Percentiles rank a stretch among this genome's conserved stretches.
These are phyloP conservation scores for Parastagonospora avenae DNA, from an alignment of 2,329 filamentous ascomycete genomes.

Conservation along the genomic window DNA sequence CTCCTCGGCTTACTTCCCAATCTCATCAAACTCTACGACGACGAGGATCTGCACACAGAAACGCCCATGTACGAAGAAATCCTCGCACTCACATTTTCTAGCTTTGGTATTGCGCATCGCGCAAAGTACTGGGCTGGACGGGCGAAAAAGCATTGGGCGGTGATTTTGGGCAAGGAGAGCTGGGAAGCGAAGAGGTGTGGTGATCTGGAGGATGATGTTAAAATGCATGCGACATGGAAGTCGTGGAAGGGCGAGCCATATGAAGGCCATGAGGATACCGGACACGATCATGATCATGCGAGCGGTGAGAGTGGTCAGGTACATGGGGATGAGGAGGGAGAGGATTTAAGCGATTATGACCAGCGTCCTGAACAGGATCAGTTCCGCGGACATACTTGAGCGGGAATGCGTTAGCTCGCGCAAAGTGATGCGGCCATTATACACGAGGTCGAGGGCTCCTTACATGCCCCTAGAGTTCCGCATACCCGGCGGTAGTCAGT, in stretches of 20 bases:
- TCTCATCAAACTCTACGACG: constrained; percentile 30
- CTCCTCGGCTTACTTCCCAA: constrained; percentile 29
- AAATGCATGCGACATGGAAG: constrained; percentile 32
- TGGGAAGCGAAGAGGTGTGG: constrained; percentile 29
- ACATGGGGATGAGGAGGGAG: neutral
- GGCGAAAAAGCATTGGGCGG: constrained; percentile 30
- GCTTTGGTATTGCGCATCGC: constrained; percentile 27
- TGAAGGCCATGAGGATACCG: constrained; percentile 13
- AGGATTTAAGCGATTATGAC: constrained; percentile 1
- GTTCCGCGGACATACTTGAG: constrained; percentile 2
- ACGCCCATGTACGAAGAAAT: constrained; percentile 38
- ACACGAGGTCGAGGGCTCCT: no score
- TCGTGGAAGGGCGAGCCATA: constrained; percentile 30
- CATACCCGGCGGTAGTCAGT: no score
- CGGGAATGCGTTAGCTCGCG: neutral
- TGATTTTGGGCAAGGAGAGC: constrained; percentile 33
- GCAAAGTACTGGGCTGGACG: constrained; percentile 36
- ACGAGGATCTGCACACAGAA: constrained; percentile 33
- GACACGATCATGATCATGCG: constrained; percentile 3
- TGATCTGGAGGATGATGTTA: constrained; percentile 28
- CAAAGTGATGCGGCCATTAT: neutral
- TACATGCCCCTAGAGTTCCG: no score
- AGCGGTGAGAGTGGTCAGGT: neutral
- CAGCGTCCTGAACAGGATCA: neutral
- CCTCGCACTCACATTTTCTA: constrained; percentile 38